These are phyloP conservation scores for Prunus armeniaca DNA, from an alignment of 306 rosid genomes.

Conservation along the genomic window DNA sequence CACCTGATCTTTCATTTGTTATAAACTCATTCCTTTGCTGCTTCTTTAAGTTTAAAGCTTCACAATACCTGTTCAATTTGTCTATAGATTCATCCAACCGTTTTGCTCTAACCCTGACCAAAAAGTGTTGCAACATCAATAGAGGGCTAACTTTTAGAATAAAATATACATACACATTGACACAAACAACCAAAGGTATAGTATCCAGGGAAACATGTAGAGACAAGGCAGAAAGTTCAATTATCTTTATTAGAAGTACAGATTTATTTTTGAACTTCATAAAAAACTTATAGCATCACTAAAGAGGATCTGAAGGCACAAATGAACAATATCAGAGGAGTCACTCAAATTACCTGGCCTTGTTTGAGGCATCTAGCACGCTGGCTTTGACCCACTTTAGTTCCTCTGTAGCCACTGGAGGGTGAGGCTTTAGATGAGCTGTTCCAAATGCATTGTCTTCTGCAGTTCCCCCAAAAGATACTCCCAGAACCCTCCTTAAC, in stretches of 20 bases:
- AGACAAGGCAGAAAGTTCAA: not conserved
- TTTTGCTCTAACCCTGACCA: conserved; percentile 54
- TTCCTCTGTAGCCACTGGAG: conserved; percentile 60
- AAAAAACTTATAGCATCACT: not conserved
- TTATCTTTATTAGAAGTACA: not conserved
- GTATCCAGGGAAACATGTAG: no score
- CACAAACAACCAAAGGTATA: no score
- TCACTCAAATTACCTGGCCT: conserved; percentile 65
- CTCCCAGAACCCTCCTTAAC: conserved; percentile 56
- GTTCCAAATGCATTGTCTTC: conserved; percentile 66
- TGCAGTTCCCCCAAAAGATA: conserved; percentile 48
- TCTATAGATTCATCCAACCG: conserved; percentile 63
- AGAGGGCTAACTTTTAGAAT: conserved; percentile 21
- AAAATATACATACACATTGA: not conserved
- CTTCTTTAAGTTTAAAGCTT: conserved; percentile 60
- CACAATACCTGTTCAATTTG: conserved; percentile 64
- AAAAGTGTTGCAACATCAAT: conserved; percentile 29
- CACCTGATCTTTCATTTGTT: conserved; percentile 57
- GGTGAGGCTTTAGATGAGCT: conserved; percentile 54
- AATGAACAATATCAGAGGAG: not conserved
- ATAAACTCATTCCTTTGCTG: conserved; percentile 58
- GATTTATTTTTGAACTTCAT: not conserved
- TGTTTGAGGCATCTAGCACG: conserved; percentile 49
- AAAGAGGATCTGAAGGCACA: not conserved
- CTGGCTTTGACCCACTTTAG: conserved; percentile 60